These are phyloP conservation scores for Psilocybe cyanescens DNA, from an alignment of 768 basidiomycete genomes.

Conservation along the genomic window DNA sequence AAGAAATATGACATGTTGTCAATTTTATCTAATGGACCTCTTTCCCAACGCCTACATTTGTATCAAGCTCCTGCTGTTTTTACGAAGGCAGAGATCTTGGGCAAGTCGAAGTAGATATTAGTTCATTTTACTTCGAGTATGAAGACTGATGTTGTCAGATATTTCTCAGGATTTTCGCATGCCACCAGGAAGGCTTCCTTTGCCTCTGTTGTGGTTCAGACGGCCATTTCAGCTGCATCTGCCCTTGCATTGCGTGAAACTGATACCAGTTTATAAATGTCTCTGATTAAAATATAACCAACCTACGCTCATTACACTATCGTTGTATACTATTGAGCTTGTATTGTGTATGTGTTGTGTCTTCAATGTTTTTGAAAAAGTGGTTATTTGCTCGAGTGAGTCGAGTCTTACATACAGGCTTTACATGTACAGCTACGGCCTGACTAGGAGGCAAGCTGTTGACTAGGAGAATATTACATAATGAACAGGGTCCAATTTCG, in stretches of 20 bases:
- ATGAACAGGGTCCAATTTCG: slow-evolving; percentile 10
- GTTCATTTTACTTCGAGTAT: background rate
- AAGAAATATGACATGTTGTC: slow-evolving; percentile 19
- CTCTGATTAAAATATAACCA: too few relatives aligned
- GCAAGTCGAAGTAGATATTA: slow-evolving; percentile 12
- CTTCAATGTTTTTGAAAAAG: too few relatives aligned
- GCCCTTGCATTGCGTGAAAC: background rate
- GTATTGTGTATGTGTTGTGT: too few relatives aligned
- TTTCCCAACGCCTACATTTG: slow-evolving; percentile 18
- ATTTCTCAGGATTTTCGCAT: slow-evolving; percentile 5
- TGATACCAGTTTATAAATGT: background rate
- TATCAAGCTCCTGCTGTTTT: slow-evolving; percentile 13
- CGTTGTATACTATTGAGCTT: background rate
- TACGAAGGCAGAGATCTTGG: slow-evolving; percentile 21
- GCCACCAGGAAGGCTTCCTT: background rate
- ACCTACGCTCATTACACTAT: background rate
- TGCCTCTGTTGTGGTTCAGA: background rate
- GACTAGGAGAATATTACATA: slow-evolving; percentile 18
- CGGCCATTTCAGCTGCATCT: background rate
- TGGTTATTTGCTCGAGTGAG: too few relatives aligned
- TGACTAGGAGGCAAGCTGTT: background rate
- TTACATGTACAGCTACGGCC: too few relatives aligned
- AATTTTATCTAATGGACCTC: slow-evolving; percentile 14
- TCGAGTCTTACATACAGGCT: too few relatives aligned
- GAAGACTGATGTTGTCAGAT: background rate